Percentiles rank a stretch among this genome's conserved stretches.
Conservation (phyloP, 129 eudicot genomes). For the Logfia minima region DNA sequence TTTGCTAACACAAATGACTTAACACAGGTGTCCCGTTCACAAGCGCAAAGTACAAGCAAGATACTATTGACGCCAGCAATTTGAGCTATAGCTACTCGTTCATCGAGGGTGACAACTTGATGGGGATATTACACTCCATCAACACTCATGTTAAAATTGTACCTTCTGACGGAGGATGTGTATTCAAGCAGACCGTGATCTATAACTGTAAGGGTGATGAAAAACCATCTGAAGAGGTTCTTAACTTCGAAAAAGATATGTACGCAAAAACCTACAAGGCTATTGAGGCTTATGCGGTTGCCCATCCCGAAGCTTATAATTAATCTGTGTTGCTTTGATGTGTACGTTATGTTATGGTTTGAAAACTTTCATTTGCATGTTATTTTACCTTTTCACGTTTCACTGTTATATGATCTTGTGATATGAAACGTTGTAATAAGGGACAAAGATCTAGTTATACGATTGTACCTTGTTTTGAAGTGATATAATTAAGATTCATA, state of each 20-base stretch:
- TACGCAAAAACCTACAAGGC: constrained; percentile 11
- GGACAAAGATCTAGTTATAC: too few species aligned
- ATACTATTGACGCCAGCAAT: too few species aligned
- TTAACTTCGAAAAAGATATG: neutral
- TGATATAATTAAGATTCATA: too few species aligned
- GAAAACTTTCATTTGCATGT: too few species aligned
- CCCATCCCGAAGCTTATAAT: constrained; percentile 9
- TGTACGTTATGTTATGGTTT: too few species aligned
- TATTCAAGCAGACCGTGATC: neutral
- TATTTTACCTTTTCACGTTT: too few species aligned
- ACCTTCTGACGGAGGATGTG: constrained; percentile 12
- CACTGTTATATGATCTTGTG: too few species aligned
- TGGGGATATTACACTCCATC: constrained; percentile 15
- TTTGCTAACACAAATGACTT: neutral
- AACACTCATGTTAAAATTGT: constrained; percentile 1
- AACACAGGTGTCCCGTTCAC: neutral
- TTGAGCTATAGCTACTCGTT: too few species aligned
- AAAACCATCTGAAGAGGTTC: neutral
- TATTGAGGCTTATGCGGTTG: constrained; percentile 4
- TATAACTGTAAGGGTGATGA: constrained; percentile 10
- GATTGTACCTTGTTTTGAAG: too few species aligned
- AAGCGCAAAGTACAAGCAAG: neutral
- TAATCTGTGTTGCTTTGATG: neutral
- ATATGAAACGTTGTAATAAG: too few species aligned
- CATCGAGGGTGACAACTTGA: neutral